Conservation (phyloP, 768 basidiomycete species). For the Zangia roseola region DNA sequence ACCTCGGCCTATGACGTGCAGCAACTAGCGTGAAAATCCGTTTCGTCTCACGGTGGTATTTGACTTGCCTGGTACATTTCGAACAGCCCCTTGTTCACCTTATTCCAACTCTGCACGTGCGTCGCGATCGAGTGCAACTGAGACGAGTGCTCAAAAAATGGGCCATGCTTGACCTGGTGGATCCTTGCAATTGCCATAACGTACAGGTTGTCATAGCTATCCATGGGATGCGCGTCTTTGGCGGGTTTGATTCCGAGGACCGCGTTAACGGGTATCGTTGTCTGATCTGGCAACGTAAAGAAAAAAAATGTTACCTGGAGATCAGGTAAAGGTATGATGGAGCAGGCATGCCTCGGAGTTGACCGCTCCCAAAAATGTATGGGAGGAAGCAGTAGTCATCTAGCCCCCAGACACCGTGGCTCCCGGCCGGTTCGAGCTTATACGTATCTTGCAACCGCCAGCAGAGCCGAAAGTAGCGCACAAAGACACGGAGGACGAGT, state of each 20-base stretch:
- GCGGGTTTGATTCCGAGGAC: conserved; percentile 54
- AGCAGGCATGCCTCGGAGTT: conserved; percentile 66
- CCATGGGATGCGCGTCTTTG: conserved; percentile 19
- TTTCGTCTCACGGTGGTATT: background rate
- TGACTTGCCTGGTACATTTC: conserved; percentile 90
- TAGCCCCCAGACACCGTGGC: conserved; percentile 97
- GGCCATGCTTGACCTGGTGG: conserved; percentile 77
- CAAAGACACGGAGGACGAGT: conserved; percentile 59
- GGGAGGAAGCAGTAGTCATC: conserved; percentile 90
- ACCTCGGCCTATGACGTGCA: conserved; percentile 69
- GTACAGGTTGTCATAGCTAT: conserved; percentile 64
- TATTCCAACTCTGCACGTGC: conserved; percentile 87
- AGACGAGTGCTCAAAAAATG: conserved; percentile 91
- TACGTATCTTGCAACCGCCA: conserved; percentile 89
- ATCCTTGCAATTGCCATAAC: conserved; percentile 78
- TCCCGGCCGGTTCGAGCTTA: conserved; percentile 91
- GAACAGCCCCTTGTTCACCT: conserved; percentile 85
- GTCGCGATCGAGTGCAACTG: conserved; percentile 84
- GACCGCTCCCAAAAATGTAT: conserved; percentile 89
- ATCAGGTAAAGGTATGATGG: background rate
- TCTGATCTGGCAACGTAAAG: conserved; percentile 48
- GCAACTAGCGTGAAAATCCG: conserved; percentile 7
- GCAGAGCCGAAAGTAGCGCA: conserved; percentile 77
- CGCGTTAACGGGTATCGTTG: conserved; percentile 59
- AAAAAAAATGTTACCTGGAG: conserved; percentile 2